Percentiles rank a stretch among this genome's conserved stretches.
Conservation (phyloP, 2,329 filamentous ascomycete species). For the Capronia americana region DNA sequence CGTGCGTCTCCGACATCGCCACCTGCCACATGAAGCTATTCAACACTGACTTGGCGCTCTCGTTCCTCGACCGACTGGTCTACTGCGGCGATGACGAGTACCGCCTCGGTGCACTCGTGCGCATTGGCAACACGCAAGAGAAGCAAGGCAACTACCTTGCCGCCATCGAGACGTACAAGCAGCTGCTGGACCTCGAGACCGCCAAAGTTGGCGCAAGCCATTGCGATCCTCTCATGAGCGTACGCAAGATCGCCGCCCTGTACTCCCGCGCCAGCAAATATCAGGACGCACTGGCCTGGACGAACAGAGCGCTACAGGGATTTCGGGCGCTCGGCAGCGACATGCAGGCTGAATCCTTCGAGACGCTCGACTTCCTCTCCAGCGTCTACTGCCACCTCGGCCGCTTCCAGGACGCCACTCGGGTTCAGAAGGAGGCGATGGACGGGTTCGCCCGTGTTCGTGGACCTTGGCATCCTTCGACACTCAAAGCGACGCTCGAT, state of each 20-base stretch:
- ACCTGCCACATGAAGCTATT: constrained; percentile 3
- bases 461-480: background rate
- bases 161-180: constrained; percentile 3
- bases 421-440: background rate
- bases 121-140: constrained; percentile 6
- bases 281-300: background rate
- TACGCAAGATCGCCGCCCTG: background rate
- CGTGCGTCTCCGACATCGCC: background rate
- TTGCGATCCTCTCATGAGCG: constrained; percentile 4
- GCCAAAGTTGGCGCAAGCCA: background rate
- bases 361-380: constrained; percentile 1
- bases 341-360: background rate
- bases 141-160: background rate
- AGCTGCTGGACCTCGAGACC: background rate
- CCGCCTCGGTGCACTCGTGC: background rate
- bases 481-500: background rate
- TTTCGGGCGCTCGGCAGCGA: background rate
- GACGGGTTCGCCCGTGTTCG: background rate
- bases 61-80: background rate
- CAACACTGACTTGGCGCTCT: background rate
- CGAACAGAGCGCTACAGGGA: background rate
- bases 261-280: background rate
- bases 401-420: constrained; percentile 1
- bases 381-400: constrained; percentile 2
- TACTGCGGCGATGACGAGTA: constrained; percentile 1